phyloP scores from a whole-genome alignment of 768 basidiomycete species.

The Podaxis sp. region DNA sequence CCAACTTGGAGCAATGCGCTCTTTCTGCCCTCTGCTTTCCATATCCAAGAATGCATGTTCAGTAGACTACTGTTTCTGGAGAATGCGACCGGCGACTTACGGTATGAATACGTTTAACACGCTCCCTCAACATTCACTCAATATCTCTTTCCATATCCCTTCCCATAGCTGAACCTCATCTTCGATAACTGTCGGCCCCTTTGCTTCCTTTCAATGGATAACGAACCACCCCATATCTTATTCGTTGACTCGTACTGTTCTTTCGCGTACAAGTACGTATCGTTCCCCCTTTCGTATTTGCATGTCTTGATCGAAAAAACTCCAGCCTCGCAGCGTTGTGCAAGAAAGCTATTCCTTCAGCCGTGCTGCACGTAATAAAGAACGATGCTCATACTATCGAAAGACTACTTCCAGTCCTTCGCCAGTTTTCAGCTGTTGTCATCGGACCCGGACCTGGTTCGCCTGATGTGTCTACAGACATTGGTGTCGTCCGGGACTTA shows the following conservation, averaged over 20 bases:
- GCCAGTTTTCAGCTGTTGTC: conserved; percentile 66
- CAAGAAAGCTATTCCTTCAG: conserved; percentile 59
- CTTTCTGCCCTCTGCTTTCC: too few relatives aligned
- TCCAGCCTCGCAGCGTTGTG: conserved; percentile 72
- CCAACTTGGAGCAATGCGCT: too few relatives aligned
- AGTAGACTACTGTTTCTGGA: too few relatives aligned
- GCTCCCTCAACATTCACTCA: neutral
- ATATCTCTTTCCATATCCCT: neutral
- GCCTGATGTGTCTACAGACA: conserved; percentile 57
- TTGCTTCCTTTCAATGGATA: conserved; percentile 27
- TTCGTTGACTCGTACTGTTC: conserved; percentile 86
- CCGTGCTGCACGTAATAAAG: conserved; percentile 67
- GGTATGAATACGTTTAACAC: too few relatives aligned
- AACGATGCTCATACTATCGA: conserved; percentile 61
- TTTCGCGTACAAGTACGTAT: conserved; percentile 80
- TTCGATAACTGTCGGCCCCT: neutral
- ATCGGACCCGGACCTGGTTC: conserved; percentile 84
- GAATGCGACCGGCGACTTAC: too few relatives aligned
- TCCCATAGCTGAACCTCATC: neutral
- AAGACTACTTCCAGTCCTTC: conserved; percentile 52
- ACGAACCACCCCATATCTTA: conserved; percentile 52
- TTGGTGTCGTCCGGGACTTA: conserved; percentile 68
- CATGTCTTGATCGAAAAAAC: neutral
- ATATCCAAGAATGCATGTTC: too few relatives aligned
- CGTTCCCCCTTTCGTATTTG: neutral